These are phyloP conservation scores for Venturia aucupariae DNA, from an alignment of 2,329 filamentous ascomycete species.

Conservation along the genomic window DNA sequence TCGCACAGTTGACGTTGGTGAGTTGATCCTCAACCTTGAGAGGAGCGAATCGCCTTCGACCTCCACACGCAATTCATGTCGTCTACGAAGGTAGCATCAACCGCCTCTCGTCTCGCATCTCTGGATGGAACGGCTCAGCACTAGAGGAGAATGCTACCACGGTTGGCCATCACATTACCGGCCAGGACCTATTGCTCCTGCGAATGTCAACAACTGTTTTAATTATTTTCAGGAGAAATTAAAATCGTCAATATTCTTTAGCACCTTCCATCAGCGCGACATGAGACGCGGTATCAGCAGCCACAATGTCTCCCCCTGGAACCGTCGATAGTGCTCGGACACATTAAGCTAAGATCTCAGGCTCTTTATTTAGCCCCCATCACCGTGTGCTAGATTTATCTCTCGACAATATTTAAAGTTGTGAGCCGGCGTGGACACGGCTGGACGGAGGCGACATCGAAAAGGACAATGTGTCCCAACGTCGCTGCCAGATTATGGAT, in stretches of 20 bases:
- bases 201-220: background rate
- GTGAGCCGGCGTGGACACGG: background rate
- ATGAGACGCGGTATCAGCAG: background rate
- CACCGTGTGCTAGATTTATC: background rate
- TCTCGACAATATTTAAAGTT: background rate
- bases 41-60: background rate
- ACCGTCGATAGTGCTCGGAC: background rate
- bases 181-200: background rate
- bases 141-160: background rate
- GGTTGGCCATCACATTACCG: background rate
- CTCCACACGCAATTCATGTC: background rate
- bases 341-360: background rate
- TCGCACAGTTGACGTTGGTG: background rate
- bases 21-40: background rate
- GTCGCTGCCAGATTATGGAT: no score
- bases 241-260: background rate
- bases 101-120: background rate
- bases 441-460: background rate
- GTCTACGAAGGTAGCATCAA: no score
- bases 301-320: background rate
- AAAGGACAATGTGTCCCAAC: background rate
- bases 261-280: background rate
- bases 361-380: background rate
- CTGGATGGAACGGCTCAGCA: background rate
- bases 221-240: background rate